A percentile compares a stretch with the other conserved stretches of the same genome.
Evolutionary conservation across 129 eudicot species (phyloP).

Genomic region (Lonicera japonica): DNA sequence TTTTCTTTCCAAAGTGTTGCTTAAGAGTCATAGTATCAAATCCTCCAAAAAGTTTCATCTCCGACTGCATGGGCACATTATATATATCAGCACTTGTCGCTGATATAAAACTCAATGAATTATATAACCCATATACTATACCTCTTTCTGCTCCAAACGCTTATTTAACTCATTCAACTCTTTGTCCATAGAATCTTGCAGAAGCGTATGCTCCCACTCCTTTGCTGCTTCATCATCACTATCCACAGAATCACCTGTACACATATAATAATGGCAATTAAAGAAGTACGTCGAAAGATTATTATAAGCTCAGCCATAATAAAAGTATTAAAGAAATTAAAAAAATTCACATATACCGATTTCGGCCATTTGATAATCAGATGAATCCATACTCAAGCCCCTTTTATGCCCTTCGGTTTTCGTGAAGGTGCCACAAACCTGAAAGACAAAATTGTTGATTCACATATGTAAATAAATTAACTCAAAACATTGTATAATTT

Average conservation of each 20-base stretch:
- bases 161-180: conserved; percentile 36
- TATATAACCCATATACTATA: not conserved
- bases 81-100: not conserved
- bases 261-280: not conserved
- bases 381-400: conserved; percentile 50
- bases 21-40: conserved; percentile 80
- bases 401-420: conserved; percentile 58
- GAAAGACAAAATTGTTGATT: conserved; percentile 10
- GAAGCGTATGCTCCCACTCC: conserved; percentile 41
- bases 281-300: not conserved
- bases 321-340: not conserved
- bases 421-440: conserved; percentile 36
- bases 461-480: not conserved
- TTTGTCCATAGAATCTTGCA: conserved; percentile 34
- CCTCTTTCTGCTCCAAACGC: conserved; percentile 43
- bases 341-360: conserved; percentile 25
- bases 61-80: conserved; percentile 41
- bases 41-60: conserved; percentile 89
- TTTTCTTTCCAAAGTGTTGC: conserved; percentile 96
- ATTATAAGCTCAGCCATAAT: not conserved
- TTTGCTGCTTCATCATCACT: conserved; percentile 34
- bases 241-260: conserved; percentile 22
- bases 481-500: no score
- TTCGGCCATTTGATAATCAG: conserved; percentile 45
- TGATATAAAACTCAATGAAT: not conserved